These are phyloP conservation scores for Elaphomyces granulatus DNA, from an alignment of 495 filamentous ascomycete species.

Conservation along the genomic window DNA sequence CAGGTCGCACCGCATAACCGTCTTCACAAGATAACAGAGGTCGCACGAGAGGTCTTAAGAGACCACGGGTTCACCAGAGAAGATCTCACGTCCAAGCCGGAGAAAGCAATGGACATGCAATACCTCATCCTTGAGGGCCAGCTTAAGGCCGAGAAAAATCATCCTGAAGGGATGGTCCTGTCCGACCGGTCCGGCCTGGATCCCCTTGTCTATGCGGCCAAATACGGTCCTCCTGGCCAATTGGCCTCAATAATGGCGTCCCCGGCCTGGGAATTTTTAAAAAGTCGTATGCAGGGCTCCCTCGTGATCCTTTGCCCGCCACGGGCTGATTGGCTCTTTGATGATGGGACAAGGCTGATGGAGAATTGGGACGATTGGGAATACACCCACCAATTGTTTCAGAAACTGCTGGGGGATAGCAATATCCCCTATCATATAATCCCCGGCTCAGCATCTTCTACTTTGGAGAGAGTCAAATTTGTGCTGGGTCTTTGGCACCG, in stretches of 20 bases:
- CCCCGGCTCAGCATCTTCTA: neutral
- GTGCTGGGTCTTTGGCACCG: neutral
- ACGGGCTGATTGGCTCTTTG: conserved; percentile 24
- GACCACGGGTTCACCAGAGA: conserved; percentile 22
- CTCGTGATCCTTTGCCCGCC: conserved; percentile 34
- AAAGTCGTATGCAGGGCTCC: conserved; percentile 20
- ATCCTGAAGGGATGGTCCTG: conserved; percentile 15
- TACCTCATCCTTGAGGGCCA: conserved; percentile 32
- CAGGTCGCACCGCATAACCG: neutral
- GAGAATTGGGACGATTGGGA: conserved; percentile 27
- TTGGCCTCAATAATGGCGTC: conserved; percentile 13
- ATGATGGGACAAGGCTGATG: conserved; percentile 40
- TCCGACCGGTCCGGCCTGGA: conserved; percentile 38
- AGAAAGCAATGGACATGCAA: conserved; percentile 25
- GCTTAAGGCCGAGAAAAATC: conserved; percentile 18
- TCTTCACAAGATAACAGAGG: conserved; percentile 25
- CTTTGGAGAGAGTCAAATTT: neutral
- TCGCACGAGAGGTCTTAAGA: conserved; percentile 29
- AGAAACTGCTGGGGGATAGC: conserved; percentile 7
- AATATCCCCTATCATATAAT: neutral
- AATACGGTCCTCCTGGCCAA: conserved; percentile 22
- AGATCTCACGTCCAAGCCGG: conserved; percentile 22
- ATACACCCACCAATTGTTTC: conserved; percentile 17
- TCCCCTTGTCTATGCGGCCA: conserved; percentile 30
- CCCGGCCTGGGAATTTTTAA: conserved; percentile 20